phyloP scores from a whole-genome alignment of 371 early-diverging fungal genomes.

The Actinomortierella ambigua region DNA sequence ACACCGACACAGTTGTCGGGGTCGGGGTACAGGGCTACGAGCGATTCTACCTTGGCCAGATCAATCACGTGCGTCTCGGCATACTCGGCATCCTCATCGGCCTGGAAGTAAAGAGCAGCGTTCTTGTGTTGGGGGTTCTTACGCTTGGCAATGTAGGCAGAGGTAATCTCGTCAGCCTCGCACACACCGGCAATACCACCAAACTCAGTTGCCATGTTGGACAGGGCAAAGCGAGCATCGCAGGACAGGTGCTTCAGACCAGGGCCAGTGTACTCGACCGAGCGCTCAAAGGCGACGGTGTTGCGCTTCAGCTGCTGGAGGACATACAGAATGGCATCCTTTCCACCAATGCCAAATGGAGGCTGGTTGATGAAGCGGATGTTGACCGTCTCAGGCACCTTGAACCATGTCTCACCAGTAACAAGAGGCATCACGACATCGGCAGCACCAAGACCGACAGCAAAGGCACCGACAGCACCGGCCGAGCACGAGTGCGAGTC shows the following conservation, averaged over 20 bases:
- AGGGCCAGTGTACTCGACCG: constrained; percentile 79
- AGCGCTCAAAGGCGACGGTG: constrained; percentile 80
- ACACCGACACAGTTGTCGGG: constrained; percentile 79
- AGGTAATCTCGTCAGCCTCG: constrained; percentile 75
- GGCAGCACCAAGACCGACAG: constrained; percentile 82
- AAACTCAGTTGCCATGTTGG: constrained; percentile 86
- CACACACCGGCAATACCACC: constrained; percentile 83
- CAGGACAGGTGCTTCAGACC: constrained; percentile 76
- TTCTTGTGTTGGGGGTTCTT: constrained; percentile 70
- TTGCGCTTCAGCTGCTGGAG: constrained; percentile 81
- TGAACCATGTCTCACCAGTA: constrained; percentile 84
- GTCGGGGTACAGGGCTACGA: constrained; percentile 74
- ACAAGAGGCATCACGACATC: constrained; percentile 84
- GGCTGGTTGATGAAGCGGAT: constrained; percentile 74
- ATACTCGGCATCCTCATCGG: constrained; percentile 73
- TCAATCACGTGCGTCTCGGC: constrained; percentile 78
- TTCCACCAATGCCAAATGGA: constrained; percentile 79
- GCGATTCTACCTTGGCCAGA: constrained; percentile 66
- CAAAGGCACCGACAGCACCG: constrained; percentile 76
- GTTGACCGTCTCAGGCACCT: constrained; percentile 78
- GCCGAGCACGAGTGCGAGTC: constrained; percentile 85
- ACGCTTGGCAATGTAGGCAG: constrained; percentile 71
- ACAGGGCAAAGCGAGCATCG: constrained; percentile 79
- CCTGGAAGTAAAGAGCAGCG: constrained; percentile 70
- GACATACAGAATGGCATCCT: constrained; percentile 78